phyloP scores from a whole-genome alignment of 2,329 filamentous ascomycete genomes.

The Apiospora aurea region DNA sequence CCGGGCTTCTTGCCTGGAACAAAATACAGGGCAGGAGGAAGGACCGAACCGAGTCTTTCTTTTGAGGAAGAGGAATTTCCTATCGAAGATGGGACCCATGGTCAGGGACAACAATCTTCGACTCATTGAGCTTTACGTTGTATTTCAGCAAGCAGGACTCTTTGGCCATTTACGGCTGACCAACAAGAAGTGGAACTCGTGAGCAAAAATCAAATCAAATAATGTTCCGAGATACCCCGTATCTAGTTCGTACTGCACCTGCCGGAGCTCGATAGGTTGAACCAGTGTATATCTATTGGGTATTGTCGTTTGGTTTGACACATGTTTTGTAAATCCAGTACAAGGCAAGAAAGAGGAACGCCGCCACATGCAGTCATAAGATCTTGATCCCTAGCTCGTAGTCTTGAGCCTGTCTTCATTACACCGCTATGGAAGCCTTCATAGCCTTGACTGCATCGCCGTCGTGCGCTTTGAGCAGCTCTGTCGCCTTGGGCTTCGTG shows the following conservation, averaged over 20 bases:
- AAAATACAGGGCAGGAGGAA: not conserved
- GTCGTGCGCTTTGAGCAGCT: conserved; percentile 74
- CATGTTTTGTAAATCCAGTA: not conserved
- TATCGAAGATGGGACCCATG: not conserved
- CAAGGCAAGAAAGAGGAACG: conserved; percentile 2
- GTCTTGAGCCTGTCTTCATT: not conserved
- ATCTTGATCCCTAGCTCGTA: not conserved
- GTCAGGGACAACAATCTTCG: not conserved
- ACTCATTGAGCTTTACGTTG: conserved; percentile 12
- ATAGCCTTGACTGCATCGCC: conserved; percentile 74
- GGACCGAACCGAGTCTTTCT: not conserved
- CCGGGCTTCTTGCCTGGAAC: not conserved
- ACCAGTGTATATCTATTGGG: not conserved
- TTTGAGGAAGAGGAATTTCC: not conserved
- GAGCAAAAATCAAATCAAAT: not conserved
- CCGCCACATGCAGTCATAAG: not conserved
- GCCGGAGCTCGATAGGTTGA: not conserved
- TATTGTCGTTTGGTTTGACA: not conserved
- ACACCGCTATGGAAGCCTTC: conserved; percentile 56
- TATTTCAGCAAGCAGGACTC: conserved; percentile 21
- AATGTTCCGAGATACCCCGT: not conserved
- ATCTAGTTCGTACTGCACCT: not conserved
- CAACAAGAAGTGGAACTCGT: conserved; percentile 13
- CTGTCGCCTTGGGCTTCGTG: conserved; percentile 74
- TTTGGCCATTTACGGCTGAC: conserved; percentile 7